These are phyloP conservation scores for Omphalea diandra DNA, from an alignment of 441 rosid genomes.

Conservation along the genomic window DNA sequence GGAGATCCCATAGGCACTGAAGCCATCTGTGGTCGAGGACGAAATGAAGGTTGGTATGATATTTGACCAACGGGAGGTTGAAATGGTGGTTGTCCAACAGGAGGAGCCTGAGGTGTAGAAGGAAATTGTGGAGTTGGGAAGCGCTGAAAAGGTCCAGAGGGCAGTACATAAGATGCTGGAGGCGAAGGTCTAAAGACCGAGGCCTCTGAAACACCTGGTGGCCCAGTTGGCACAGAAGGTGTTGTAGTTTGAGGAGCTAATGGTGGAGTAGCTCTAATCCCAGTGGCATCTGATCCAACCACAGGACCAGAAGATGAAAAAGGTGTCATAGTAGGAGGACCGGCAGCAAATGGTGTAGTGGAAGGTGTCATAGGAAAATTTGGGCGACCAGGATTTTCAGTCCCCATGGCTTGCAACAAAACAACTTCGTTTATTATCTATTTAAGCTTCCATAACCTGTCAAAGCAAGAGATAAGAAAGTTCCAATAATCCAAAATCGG, in stretches of 20 bases:
- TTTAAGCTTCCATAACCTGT: slow-evolving; percentile 46
- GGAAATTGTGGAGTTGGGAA: slow-evolving; percentile 54
- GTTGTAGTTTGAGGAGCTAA: slow-evolving; percentile 38
- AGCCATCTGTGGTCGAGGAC: slow-evolving; percentile 49
- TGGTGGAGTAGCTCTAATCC: slow-evolving; percentile 53
- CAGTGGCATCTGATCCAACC: slow-evolving; percentile 45
- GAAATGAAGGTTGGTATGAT: slow-evolving; percentile 42
- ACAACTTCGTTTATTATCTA: slow-evolving; percentile 15
- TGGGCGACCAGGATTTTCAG: slow-evolving; percentile 71
- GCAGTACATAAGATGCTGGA: slow-evolving; percentile 35
- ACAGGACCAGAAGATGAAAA: slow-evolving; percentile 59
- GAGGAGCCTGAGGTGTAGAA: slow-evolving; percentile 40
- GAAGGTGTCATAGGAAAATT: slow-evolving; percentile 55
- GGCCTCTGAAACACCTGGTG: slow-evolving; percentile 35
- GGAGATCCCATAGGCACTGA: slow-evolving; percentile 68
- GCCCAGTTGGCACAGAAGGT: slow-evolving; percentile 47
- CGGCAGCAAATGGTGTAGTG: slow-evolving; percentile 59
- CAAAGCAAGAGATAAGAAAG: slow-evolving; percentile 22
- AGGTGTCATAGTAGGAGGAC: slow-evolving; percentile 56
- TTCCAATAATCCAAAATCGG: not conserved
- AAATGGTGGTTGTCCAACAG: slow-evolving; percentile 53
- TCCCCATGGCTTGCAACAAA: slow-evolving; percentile 51
- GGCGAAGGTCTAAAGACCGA: slow-evolving; percentile 53
- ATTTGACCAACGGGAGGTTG: slow-evolving; percentile 60
- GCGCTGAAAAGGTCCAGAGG: slow-evolving; percentile 46